These are phyloP conservation scores for Cardiosporidium cionae DNA, from an alignment of 169 alveolate species.

Conservation along the genomic window DNA sequence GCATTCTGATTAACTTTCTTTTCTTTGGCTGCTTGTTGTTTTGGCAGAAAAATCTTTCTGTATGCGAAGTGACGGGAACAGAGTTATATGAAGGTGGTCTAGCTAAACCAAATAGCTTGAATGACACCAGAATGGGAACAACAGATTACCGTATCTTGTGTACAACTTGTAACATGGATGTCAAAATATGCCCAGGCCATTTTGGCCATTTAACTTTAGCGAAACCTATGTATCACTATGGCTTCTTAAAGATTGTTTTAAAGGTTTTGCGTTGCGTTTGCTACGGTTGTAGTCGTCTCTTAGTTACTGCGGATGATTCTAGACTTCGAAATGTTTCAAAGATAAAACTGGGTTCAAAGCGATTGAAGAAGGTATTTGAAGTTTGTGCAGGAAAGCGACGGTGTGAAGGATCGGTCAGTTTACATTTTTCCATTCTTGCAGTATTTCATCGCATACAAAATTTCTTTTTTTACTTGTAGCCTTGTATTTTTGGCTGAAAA, in stretches of 20 bases:
- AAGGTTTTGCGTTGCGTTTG: constrained; percentile 93
- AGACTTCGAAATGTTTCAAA: constrained; percentile 49
- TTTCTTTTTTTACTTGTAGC: no score
- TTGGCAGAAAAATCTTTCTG: constrained; percentile 47
- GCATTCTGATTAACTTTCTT: no score
- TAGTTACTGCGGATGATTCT: constrained; percentile 73
- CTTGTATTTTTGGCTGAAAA: no score
- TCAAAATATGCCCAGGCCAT: constrained; percentile 97
- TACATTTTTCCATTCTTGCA: no score
- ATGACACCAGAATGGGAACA: constrained; percentile 95
- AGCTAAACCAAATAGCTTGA: constrained; percentile 74
- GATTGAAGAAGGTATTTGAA: constrained; percentile 35
- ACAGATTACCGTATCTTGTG: constrained; percentile 84
- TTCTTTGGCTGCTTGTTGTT: no score
- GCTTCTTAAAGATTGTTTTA: constrained; percentile 80
- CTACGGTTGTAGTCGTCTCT: constrained; percentile 82
- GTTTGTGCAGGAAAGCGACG: constrained; percentile 8
- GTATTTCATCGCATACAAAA: no score
- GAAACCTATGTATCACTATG: constrained; percentile 78
- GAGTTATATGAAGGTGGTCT: constrained; percentile 80
- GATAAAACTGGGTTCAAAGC: constrained; percentile 56
- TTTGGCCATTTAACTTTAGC: constrained; percentile 94
- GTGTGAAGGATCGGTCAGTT: not conserved
- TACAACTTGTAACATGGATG: constrained; percentile 87
- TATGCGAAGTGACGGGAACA: constrained; percentile 72